Base-by-base conservation (phyloP, 2,329 filamentous ascomycete species). In the Fusarium veterinarium region DNA sequence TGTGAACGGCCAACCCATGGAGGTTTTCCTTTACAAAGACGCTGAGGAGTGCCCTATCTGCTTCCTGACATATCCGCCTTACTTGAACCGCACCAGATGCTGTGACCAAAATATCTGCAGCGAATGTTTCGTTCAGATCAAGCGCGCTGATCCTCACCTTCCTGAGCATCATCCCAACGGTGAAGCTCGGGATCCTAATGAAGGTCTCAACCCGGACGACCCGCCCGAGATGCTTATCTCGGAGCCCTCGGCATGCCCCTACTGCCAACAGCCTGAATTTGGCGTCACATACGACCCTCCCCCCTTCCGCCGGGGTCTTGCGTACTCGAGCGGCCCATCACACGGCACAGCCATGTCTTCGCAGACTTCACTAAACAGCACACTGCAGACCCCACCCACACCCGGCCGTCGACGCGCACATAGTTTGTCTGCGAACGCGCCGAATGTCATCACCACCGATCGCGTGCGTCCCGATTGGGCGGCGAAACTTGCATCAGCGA, bases 61-160 rank as follows among this genome's bases (percentile, higher is more conserved):
- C 84, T 97, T 98, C 80, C 86, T 98, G 59, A 97, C 95, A 76
- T 99, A 98, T 75, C 96, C 96, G 1, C 95, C 95, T 7, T 97
- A 97, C 79, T 87, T 99, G 35, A 99, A 99, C 83, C 92, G 91
- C 73, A 99, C 96, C 1, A 88, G 96, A 74, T 99, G 96, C 80
- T 99, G 96, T 81, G 95, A 97, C 77, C 96, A 99, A 80, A 88
- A 93, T 10, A 98, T 99, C 71, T 99, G 96, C 83, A 98, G 95
- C 45, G 96, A 99, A 83, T 99, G 96, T 81, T 99, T 99, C 78
- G 96, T 99, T 8, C 96, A 99, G 81, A 99, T 99, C 80, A 98
- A 98, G 81, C 90, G 96, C 45, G 91, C 95, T 8, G 95, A 99
- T 73, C 95, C 95, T 14, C 94, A 98, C 80, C 90, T 95, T 42